Evolutionary conservation across 176 grass and related monocot genomes (phyloP), one percentile per base, ranked within the genome.

Genomic region (Raddia distichophylla): DNA sequence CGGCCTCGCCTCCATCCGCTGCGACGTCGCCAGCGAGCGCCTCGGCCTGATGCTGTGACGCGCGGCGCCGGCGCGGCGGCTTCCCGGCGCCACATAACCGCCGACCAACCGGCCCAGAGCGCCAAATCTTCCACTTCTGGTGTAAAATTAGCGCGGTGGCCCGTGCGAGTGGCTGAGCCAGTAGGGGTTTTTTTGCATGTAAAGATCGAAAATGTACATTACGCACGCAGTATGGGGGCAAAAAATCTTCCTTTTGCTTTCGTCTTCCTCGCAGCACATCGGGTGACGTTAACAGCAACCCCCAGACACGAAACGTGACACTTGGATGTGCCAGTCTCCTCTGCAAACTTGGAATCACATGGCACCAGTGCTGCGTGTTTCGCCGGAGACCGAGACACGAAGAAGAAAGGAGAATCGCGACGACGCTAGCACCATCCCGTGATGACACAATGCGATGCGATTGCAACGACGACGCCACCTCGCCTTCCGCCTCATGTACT

Each of bases 21-120:
- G 95, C 91, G 95, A 95, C 84, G 86, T 95, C 27, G 95, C 92
- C 33, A 98, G 90, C 76, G 61, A 95, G 86, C 93, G 81, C 34
- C 91, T 98, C 12, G 95, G 95, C 50, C 60, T 98, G n/a, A 20
- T 78, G 84, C 85, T 98, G 42, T 98, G 79, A 98, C 0, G 5
- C 60, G 12, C 54, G 37, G 7, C 48, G 5, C 19, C 19, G n/a
- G 5, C 60, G 12, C 54, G 37, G 7, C 48, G 5, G 34, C 19
- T 33, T 5, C 62, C 2, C 83, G 27, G 27, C 27, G 47, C 76
- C 7, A 11, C 10, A 55, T 62, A 10, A 51, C 17, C 47, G 15
- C 63, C 18, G 33, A 40, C 57, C 82, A 72, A 77, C 80, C 67
- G n/a, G 3, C 53, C 55, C 40, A 3, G 2, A 5, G 20, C 11